phyloP scores from a whole-genome alignment of 495 filamentous ascomycete genomes.

The Astrothelium macrocarpum region DNA sequence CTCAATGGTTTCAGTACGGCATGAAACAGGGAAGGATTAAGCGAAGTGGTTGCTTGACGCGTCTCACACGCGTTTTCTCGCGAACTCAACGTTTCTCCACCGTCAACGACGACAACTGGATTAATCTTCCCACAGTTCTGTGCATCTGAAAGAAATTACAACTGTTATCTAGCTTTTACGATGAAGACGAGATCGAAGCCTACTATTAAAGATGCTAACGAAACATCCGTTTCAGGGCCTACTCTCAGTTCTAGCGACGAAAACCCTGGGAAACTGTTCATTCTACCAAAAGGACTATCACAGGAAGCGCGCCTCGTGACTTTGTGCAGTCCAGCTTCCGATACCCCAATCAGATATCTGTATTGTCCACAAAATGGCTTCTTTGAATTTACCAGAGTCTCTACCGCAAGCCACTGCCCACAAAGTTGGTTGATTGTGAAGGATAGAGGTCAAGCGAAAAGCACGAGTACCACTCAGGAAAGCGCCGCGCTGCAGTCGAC shows the following conservation, averaged over 20 bases:
- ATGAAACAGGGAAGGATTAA: slow-evolving; percentile 2
- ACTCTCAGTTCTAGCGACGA: slow-evolving; percentile 18
- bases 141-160: not conserved
- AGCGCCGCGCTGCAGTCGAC: slow-evolving; percentile 20
- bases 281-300: slow-evolving; percentile 62
- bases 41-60: not conserved
- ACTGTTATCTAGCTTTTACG: not conserved
- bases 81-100: not conserved
- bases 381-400: slow-evolving; percentile 76
- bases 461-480: slow-evolving; percentile 6
- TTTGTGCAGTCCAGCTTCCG: slow-evolving; percentile 67
- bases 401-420: slow-evolving; percentile 49
- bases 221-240: not conserved
- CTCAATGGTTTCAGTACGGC: not conserved
- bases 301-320: slow-evolving; percentile 60
- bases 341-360: slow-evolving; percentile 57
- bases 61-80: not conserved
- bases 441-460: slow-evolving; percentile 12
- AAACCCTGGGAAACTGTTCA: slow-evolving; percentile 60
- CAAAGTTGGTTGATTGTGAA: slow-evolving; percentile 59
- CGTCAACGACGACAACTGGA: no score
- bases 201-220: not conserved
- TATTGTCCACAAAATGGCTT: slow-evolving; percentile 71
- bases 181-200: not conserved
- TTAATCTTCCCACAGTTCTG: no score